A percentile compares a stretch with the other conserved stretches of the same genome.
These are phyloP conservation scores for Rhynchosporium agropyri DNA, from an alignment of 2,329 filamentous ascomycete species.

Conservation along the genomic window DNA sequence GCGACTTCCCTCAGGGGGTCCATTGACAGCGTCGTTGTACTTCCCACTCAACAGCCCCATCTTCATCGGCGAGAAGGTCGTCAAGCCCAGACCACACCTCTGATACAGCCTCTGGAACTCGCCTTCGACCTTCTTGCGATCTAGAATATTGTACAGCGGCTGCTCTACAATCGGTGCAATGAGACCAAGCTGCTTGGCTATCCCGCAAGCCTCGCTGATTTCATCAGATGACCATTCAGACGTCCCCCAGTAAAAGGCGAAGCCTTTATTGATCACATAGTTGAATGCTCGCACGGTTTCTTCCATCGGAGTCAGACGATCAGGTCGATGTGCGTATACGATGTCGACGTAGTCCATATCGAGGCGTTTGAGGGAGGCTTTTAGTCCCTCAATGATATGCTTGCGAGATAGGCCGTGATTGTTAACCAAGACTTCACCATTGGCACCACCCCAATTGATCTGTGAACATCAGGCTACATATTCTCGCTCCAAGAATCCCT, in stretches of 20 bases:
- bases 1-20: constrained; percentile 55
- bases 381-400: constrained; percentile 68
- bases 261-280: constrained; percentile 67
- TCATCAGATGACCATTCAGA: constrained; percentile 69
- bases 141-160: constrained; percentile 66
- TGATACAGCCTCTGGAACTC: constrained; percentile 64
- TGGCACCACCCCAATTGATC: constrained; percentile 66
- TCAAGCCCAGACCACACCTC: constrained; percentile 62
- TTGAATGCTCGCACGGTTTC: constrained; percentile 68
- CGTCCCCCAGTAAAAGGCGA: constrained; percentile 72
- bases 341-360: constrained; percentile 61
- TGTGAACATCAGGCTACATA: constrained; percentile 36
- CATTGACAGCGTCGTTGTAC: constrained; percentile 61
- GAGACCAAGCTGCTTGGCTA: constrained; percentile 61
- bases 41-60: constrained; percentile 66
- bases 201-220: constrained; percentile 63
- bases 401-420: constrained; percentile 69
- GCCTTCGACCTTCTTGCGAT: constrained; percentile 62
- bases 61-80: constrained; percentile 63
- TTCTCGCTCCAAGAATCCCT: neutral
- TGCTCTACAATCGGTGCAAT: constrained; percentile 69
- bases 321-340: constrained; percentile 63
- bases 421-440: constrained; percentile 65
- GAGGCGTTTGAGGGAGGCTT: constrained; percentile 59
- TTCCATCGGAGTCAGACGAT: constrained; percentile 60